These are phyloP conservation scores for Mallotus nudiflorus DNA, from an alignment of 345 rosid genomes.

Conservation along the genomic window DNA sequence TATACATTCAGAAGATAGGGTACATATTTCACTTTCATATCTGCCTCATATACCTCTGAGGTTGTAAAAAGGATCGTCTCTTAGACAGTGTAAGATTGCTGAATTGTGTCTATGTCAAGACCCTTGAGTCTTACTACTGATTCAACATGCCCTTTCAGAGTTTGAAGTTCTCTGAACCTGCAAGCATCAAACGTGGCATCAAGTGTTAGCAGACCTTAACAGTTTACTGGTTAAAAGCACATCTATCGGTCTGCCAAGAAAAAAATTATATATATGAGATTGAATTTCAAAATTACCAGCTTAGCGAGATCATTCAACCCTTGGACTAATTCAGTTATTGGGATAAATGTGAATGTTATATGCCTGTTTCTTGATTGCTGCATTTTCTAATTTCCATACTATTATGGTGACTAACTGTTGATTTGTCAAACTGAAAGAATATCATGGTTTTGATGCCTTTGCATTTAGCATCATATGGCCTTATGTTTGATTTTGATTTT, in stretches of 20 bases:
- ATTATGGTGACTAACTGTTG: too few relatives aligned
- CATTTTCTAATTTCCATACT: too few relatives aligned
- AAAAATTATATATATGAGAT: not conserved
- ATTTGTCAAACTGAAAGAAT: too few relatives aligned
- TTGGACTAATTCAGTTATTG: too few relatives aligned
- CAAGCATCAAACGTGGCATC: slow-evolving; percentile 6
- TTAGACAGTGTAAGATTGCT: slow-evolving; percentile 53
- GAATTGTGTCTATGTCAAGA: slow-evolving; percentile 59
- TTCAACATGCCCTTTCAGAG: slow-evolving; percentile 60
- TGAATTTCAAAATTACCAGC: not conserved
- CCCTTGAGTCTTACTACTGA: slow-evolving; percentile 54
- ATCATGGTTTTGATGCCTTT: too few relatives aligned
- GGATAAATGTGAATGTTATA: not conserved
- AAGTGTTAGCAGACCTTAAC: not conserved
- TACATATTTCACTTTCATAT: not conserved
- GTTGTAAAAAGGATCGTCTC: slow-evolving; percentile 16
- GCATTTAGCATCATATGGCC: too few relatives aligned
- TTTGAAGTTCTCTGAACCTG: slow-evolving; percentile 53
- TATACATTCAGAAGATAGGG: slow-evolving; percentile 1
- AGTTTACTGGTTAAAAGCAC: not conserved
- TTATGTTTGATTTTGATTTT: too few relatives aligned
- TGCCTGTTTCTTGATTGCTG: too few relatives aligned
- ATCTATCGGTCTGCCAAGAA: not conserved
- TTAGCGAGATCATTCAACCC: not conserved
- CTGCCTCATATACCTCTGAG: not conserved